Percentiles rank a stretch among this genome's conserved stretches.
These are phyloP conservation scores for Ophiocordyceps robertsii DNA, from an alignment of 2,329 filamentous ascomycete genomes.

Conservation along the genomic window DNA sequence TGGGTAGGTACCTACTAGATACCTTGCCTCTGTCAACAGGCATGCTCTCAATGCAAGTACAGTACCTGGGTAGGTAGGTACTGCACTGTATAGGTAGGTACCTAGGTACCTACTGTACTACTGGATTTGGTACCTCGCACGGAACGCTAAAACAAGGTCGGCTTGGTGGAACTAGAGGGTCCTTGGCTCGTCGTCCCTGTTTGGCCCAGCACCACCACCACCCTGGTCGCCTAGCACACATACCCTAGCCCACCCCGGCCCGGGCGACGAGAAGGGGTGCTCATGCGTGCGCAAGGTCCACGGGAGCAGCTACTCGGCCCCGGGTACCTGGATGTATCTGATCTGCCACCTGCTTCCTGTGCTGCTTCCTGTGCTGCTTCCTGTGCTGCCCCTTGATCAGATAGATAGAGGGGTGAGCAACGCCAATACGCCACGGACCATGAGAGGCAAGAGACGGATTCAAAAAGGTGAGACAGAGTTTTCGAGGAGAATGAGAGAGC, in stretches of 20 bases:
- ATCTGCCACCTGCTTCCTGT: neutral
- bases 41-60: no score
- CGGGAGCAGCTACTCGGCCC: neutral
- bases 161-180: neutral
- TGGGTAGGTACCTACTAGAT: no score
- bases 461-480: neutral
- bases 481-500: no score
- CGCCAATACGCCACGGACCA: neutral
- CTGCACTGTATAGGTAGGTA: no score
- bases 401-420: neutral
- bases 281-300: neutral
- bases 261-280: neutral
- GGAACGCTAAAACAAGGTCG: neutral
- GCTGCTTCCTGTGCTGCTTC: neutral
- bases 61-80: no score
- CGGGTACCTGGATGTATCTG: neutral
- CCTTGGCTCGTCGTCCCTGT: slow-evolving; percentile 1
- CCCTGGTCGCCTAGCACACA: neutral
- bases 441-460: neutral
- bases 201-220: neutral
- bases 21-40: no score
- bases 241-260: slow-evolving; percentile 1
- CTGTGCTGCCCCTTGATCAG: neutral
- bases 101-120: no score
- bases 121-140: no score